Evolutionary conservation across 108 stramenopile species (phyloP), one percentile per base, ranked within the genome.

Genomic region (Discostella pseudostelligera): DNA sequence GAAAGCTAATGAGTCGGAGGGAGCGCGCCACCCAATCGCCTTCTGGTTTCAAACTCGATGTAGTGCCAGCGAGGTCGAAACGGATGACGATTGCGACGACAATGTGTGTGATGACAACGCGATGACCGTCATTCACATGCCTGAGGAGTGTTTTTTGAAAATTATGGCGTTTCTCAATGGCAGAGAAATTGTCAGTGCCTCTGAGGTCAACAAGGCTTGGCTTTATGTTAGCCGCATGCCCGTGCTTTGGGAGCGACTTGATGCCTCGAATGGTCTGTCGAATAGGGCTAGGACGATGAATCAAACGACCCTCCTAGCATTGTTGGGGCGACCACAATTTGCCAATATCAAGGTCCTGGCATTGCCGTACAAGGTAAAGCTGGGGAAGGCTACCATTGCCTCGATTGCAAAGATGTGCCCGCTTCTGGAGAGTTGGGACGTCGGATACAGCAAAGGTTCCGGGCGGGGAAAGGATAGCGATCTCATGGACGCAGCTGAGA

Each of bases 341-440:
- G 0, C 51, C 8, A 63, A 42, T 9, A 9, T 71, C 45, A 66
- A 43, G n/a, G 1, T 11, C 13, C 10, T 69, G 2, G 16, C 65
- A 19, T 42, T 67, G 54, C 70, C 67, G 0, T n/a, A 7, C 12
- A 61, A 69, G 17, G 61, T 69, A 11, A 69, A 69, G 67, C 67
- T 69, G 10, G 62, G 61, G 14, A n/a, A 61, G 29, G 48, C 48
- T 5, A 39, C 19, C 24, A 61, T 61, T 22, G 62, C 62, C 42
- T 46, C 49, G 25, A 25, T 69, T 10, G 22, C 26, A 16, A 8
- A 47, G 17, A 11, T 24, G 8, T 69, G 67, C 39, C 67, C 67
- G 16, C 32, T 13, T 21, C 16, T 69, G 8, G 67, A 69, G 32
- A 8, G 8, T 13, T 50, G 62, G 17, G 20, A 61, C 62, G 28